These are phyloP conservation scores for Aureobasidium pullulans DNA, from an alignment of 2,329 filamentous ascomycete species.

Conservation along the genomic window DNA sequence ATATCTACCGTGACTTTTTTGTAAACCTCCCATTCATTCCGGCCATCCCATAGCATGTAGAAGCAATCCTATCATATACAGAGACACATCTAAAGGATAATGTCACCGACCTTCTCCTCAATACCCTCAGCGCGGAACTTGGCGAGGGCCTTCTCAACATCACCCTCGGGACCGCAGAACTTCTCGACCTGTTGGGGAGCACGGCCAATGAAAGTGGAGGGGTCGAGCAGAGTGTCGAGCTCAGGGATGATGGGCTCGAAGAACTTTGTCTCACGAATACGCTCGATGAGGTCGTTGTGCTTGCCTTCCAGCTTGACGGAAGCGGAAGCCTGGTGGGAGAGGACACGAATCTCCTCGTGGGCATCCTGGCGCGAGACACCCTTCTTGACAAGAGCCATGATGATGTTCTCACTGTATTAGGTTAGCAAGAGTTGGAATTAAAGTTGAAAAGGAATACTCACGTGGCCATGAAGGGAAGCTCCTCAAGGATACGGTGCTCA, in stretches of 20 bases:
- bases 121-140: conserved; percentile 22
- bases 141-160: conserved; percentile 30
- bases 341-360: conserved; percentile 76
- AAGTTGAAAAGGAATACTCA: background rate
- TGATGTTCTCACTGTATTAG: conserved; percentile 47
- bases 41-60: background rate
- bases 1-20: conserved; percentile 7
- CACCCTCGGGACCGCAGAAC: conserved; percentile 25
- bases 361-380: conserved; percentile 71
- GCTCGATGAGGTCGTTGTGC: conserved; percentile 72
- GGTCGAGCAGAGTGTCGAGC: conserved; percentile 30
- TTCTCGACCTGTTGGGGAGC: conserved; percentile 34
- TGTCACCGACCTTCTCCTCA: conserved; percentile 15
- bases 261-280: conserved; percentile 65
- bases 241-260: conserved; percentile 48
- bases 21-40: background rate
- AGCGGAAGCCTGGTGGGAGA: conserved; percentile 66
- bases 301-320: conserved; percentile 67
- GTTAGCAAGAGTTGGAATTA: background rate
- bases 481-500: conserved; percentile 57
- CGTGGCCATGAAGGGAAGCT: conserved; percentile 83
- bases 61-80: conserved; percentile 1
- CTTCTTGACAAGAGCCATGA: conserved; percentile 68
- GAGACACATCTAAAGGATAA: conserved; percentile 12
- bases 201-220: conserved; percentile 31